These are phyloP conservation scores for Epichloe festucae DNA, from an alignment of 2,329 filamentous ascomycete species.

Conservation along the genomic window DNA sequence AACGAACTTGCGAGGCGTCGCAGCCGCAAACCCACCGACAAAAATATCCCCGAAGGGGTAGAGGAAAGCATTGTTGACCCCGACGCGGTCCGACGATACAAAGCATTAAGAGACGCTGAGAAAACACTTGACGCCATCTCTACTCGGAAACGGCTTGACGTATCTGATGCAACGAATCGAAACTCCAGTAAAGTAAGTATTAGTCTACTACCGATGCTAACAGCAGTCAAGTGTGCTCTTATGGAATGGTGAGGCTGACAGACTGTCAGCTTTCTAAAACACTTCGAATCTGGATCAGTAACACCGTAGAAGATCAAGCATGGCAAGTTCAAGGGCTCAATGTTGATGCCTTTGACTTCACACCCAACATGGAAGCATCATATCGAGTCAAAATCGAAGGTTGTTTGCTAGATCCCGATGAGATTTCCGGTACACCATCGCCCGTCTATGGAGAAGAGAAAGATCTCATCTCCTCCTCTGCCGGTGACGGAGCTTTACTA, in stretches of 20 bases:
- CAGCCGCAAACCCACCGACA: slow-evolving; percentile 85
- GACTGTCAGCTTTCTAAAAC: slow-evolving; percentile 56
- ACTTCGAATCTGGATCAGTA: slow-evolving; percentile 86
- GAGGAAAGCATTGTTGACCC: slow-evolving; percentile 66
- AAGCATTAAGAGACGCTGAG: slow-evolving; percentile 74
- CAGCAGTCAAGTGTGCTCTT: not conserved
- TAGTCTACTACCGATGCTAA: not conserved
- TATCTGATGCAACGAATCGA: slow-evolving; percentile 27
- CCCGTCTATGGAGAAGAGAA: not conserved
- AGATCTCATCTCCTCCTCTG: not conserved
- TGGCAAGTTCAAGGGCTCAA: slow-evolving; percentile 68
- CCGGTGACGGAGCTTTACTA: not conserved
- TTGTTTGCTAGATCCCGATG: slow-evolving; percentile 60
- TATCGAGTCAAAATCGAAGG: slow-evolving; percentile 92
- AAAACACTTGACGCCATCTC: slow-evolving; percentile 81
- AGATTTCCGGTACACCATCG: slow-evolving; percentile 10
- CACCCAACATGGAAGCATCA: slow-evolving; percentile 60
- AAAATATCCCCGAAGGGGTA: slow-evolving; percentile 81
- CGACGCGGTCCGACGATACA: slow-evolving; percentile 72
- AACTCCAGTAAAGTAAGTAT: slow-evolving; percentile 51
- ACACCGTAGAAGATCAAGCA: slow-evolving; percentile 85
- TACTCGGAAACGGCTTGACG: slow-evolving; percentile 85
- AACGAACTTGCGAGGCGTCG: slow-evolving; percentile 63
- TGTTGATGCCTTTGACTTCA: slow-evolving; percentile 70
- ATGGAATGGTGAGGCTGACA: slow-evolving; percentile 7